A percentile compares a stretch with the other conserved stretches of the same genome.
Evolutionary conservation across 2,329 filamentous ascomycete species (phyloP).

Genomic region (Penicillium fuscoglaucum): DNA sequence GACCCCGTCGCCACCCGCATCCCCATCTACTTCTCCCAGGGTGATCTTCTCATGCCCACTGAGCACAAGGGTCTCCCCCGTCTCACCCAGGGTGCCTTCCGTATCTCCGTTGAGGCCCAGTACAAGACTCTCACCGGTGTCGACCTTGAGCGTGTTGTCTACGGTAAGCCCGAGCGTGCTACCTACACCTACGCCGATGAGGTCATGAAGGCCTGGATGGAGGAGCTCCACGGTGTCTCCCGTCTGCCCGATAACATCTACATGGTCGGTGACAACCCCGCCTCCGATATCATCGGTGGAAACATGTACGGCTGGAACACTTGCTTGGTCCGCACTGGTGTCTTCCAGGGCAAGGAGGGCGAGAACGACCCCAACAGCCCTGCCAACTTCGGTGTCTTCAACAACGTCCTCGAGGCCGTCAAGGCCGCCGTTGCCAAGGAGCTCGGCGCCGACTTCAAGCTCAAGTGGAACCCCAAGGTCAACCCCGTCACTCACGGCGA

Average conservation of each 20-base stretch:
- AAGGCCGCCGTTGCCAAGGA: slow-evolving; percentile 67
- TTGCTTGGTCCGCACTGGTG: slow-evolving; percentile 73
- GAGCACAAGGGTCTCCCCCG: slow-evolving; percentile 63
- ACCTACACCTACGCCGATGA: slow-evolving; percentile 80
- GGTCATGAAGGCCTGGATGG: slow-evolving; percentile 73
- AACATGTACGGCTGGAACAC: slow-evolving; percentile 85
- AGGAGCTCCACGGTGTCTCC: slow-evolving; percentile 71
- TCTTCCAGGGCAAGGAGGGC: slow-evolving; percentile 65
- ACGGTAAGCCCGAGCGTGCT: slow-evolving; percentile 71
- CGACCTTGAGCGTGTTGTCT: slow-evolving; percentile 73
- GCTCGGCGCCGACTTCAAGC: slow-evolving; percentile 71
- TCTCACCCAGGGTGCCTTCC: slow-evolving; percentile 74
- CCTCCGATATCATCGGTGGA: slow-evolving; percentile 71
- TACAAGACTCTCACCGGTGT: slow-evolving; percentile 63
- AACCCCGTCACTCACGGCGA: slow-evolving; percentile 64
- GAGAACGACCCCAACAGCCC: slow-evolving; percentile 76
- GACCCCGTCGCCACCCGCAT: slow-evolving; percentile 67
- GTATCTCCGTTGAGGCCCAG: slow-evolving; percentile 70
- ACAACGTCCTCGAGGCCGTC: slow-evolving; percentile 71
- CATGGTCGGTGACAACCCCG: slow-evolving; percentile 75
- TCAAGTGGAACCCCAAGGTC: slow-evolving; percentile 69
- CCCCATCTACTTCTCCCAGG: slow-evolving; percentile 72
- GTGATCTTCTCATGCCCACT: slow-evolving; percentile 64
- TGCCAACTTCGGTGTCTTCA: slow-evolving; percentile 74
- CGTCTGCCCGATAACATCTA: slow-evolving; percentile 68